Percentiles rank a stretch among this genome's conserved stretches.
Conservation (phyloP, 495 filamentous ascomycete species). For the Cercophora scortea region DNA sequence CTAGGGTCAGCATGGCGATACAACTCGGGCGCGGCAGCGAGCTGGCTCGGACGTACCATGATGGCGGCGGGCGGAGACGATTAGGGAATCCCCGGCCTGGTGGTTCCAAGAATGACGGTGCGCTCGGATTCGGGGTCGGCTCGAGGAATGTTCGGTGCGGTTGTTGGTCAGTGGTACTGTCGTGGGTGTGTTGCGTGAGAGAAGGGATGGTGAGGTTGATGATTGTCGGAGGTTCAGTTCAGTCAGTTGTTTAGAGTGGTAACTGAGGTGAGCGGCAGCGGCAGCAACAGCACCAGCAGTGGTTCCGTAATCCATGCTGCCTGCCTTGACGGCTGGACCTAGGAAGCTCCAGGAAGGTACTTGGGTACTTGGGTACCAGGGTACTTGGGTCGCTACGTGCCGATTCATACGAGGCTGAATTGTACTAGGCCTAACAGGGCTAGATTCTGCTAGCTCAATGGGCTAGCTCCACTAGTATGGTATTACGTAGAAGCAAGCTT, state of each 20-base stretch:
- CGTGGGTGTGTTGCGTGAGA: conserved; percentile 10
- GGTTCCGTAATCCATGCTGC: conserved; percentile 33
- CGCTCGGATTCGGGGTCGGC: no score
- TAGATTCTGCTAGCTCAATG: conserved; percentile 2
- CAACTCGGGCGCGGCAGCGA: not conserved
- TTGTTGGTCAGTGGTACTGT: not conserved
- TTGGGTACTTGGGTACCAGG: no score
- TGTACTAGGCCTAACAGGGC: conserved; percentile 8
- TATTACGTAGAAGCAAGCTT: not conserved
- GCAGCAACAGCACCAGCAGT: conserved; percentile 6
- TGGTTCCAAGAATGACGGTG: not conserved
- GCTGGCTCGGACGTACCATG: conserved; percentile 14
- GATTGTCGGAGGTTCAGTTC: not conserved
- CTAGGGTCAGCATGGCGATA: conserved; percentile 10
- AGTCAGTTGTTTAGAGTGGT: not conserved
- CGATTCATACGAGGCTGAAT: conserved; percentile 22
- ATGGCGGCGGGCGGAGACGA: conserved; percentile 6
- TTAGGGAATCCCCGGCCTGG: not conserved
- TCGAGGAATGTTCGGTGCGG: not conserved
- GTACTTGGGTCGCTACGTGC: no score
- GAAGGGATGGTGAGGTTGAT: not conserved
- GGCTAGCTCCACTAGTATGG: no score
- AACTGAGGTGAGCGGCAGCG: no score
- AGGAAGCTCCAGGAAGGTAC: not conserved
- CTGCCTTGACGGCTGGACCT: conserved; percentile 14